These are phyloP conservation scores for Naganishia liquefaciens DNA, from an alignment of 1,284 basidiomycete species.

Conservation along the genomic window DNA sequence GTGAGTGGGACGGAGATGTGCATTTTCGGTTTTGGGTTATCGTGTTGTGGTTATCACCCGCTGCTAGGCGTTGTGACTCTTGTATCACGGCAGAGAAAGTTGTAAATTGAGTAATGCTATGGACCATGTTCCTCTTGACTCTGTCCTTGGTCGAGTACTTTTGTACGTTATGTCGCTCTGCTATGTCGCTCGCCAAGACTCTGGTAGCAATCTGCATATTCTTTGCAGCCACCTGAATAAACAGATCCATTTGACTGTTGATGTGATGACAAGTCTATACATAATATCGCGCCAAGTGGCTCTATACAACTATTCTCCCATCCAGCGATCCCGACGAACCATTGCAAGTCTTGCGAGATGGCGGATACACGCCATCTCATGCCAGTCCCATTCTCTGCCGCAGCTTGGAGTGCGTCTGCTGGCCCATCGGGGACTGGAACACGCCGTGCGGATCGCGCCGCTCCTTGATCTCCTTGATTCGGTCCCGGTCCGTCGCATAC, in stretches of 20 bases:
- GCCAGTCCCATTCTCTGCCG: background rate
- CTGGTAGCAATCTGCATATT: too few relatives aligned
- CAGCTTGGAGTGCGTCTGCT: constrained; percentile 15
- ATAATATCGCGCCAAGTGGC: too few relatives aligned
- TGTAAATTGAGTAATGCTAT: background rate
- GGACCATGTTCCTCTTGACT: background rate
- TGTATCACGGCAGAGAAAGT: background rate
- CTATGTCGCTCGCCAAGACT: too few relatives aligned
- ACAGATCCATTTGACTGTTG: too few relatives aligned
- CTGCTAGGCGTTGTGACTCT: background rate
- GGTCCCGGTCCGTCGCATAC: constrained; percentile 14
- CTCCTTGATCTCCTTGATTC: constrained; percentile 9
- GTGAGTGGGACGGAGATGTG: background rate
- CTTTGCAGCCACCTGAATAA: too few relatives aligned
- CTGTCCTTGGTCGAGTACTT: too few relatives aligned
- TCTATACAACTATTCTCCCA: too few relatives aligned
- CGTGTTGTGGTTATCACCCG: background rate
- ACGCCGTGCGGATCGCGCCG: constrained; percentile 2
- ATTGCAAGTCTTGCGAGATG: too few relatives aligned
- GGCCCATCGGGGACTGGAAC: constrained; percentile 17
- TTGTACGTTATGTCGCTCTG: too few relatives aligned
- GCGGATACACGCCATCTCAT: too few relatives aligned
- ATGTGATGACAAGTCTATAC: too few relatives aligned
- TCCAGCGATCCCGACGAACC: too few relatives aligned
- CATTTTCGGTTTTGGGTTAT: background rate